Percentiles rank a stretch among this genome's conserved stretches.
Conservation (phyloP, 208 protist species). For the Acanthamoeba triangularis region DNA sequence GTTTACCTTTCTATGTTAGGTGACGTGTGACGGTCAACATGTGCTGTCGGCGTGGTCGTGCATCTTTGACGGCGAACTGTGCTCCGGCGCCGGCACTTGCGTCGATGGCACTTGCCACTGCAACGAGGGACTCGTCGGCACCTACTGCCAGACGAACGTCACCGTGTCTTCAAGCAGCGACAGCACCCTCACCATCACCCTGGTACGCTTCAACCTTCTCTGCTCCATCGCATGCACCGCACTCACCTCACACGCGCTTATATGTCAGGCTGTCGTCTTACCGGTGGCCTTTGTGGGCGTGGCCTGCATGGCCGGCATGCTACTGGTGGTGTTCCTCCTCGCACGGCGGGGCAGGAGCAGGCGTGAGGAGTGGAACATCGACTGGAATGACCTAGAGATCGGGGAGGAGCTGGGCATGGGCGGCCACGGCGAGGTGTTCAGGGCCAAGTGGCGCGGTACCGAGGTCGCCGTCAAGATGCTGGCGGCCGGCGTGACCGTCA, state of each 20-base stretch:
- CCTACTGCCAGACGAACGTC: background rate
- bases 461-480: constrained; percentile 3
- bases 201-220: background rate
- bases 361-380: background rate
- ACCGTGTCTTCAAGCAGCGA: background rate
- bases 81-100: background rate
- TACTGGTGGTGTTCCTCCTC: background rate
- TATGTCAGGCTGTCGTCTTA: background rate
- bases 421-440: background rate
- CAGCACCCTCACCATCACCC: background rate
- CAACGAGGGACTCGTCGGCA: background rate
- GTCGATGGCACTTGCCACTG: constrained; percentile 36
- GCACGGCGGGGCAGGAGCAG: background rate
- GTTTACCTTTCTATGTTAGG: too few relatives aligned
- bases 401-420: background rate
- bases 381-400: background rate
- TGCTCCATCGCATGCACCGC: too few relatives aligned
- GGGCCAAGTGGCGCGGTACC: background rate
- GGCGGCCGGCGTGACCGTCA: background rate
- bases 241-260: too few relatives aligned
- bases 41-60: constrained; percentile 44
- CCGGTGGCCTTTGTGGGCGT: background rate
- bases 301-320: background rate
- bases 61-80: constrained; percentile 26
- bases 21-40: background rate